Base-by-base conservation (phyloP, 768 basidiomycete genomes). In the Hericium alpestre region DNA sequence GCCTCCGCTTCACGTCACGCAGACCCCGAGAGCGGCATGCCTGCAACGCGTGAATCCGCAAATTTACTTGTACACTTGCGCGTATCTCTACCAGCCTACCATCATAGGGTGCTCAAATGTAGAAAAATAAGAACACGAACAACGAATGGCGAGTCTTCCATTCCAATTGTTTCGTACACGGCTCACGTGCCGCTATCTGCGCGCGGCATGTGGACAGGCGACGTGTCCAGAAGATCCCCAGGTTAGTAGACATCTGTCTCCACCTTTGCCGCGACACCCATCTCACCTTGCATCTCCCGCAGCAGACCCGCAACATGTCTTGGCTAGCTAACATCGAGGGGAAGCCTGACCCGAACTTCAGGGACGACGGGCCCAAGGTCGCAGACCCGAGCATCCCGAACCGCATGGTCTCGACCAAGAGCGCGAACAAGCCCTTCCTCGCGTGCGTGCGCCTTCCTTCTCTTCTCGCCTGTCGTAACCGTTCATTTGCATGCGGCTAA, bases 371-470 rank as follows among this genome's bases (percentile, higher is more conserved):
- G 56, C 74, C 72, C 51, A 80, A 79, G 70, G 80, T 83, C 3
- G 68, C 73, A 61, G 87, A 89, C 70, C 86, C 86, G 55, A 61
- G 70, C 54, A 79, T 84, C 59, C 80, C 84, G 2, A 76, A 79
- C 57, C 79, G 87, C 63, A 79, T 80, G 76, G 89, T 94, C 40
- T 80, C 86, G 25, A 81, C 80, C 61, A 95, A 94, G 74, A 71
- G 81, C 46, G 90, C 92, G 32, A 96, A 95, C 72, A 76, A 77
- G 58, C 90, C 93, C 9, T 93, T 90, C 71, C 79, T 94, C 27
- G 82, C 82, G 83, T 92, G 73, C 61, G 84, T 78, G 65, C 68
- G 37, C n/a, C 15, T 18, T 38, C 22, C n/a, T n/a, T 40, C 27
- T 27, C 52, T 32, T 20, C n/a, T 52, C 13, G n/a, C 22, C 43